phyloP scores from a whole-genome alignment of 2,329 filamentous ascomycete species.

The Verticillium klebahnii region DNA sequence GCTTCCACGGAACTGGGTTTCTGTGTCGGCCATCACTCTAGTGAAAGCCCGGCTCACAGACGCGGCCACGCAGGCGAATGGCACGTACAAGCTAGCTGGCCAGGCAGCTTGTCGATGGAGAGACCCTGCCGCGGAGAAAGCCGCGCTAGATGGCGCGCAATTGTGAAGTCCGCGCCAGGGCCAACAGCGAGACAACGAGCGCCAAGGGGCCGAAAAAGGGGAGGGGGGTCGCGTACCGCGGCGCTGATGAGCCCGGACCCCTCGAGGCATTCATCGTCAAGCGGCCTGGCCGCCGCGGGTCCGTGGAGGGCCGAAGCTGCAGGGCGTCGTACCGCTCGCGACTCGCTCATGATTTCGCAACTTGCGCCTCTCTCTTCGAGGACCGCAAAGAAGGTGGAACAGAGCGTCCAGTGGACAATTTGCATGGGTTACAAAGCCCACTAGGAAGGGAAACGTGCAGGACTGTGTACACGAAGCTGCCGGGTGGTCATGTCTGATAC shows the following conservation, averaged over 20 bases:
- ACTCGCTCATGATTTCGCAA: background rate
- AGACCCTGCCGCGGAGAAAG: background rate
- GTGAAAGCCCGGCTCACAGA: background rate
- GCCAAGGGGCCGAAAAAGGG: background rate
- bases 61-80: background rate
- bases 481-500: background rate
- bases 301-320: background rate
- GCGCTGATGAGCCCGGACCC: background rate
- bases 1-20: background rate
- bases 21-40: background rate
- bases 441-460: background rate
- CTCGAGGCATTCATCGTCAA: background rate
- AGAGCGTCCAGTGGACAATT: background rate
- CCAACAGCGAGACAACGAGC: background rate
- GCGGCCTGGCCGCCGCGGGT: background rate
- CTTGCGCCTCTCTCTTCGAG: background rate
- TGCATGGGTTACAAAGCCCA: background rate
- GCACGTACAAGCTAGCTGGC: background rate
- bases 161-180: background rate
- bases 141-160: background rate
- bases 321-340: background rate
- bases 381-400: background rate
- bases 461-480: background rate
- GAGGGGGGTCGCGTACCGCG: background rate
- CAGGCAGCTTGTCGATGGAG: background rate